Evolutionary conservation across 164 flowering plant species (phyloP), one percentile per base, ranked within the genome.

Genomic region (Aristolochia fimbriata): DNA sequence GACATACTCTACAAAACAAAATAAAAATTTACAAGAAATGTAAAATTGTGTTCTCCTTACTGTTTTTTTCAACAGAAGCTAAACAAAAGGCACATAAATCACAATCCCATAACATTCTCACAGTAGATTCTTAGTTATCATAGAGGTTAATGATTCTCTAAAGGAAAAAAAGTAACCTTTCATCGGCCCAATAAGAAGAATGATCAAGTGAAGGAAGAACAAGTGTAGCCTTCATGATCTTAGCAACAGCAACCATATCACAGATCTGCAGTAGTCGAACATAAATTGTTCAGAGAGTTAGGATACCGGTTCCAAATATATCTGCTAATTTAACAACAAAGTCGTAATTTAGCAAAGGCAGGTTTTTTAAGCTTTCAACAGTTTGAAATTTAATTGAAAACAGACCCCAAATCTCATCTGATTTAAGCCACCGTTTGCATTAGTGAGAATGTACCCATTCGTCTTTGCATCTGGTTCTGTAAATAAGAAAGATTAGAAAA

Each of bases 351-450:
- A 37, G 43, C 43, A 37, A 10, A 5, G 8, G 43, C 1, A 27
- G 30, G 5, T 27, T 37, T 10, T 37, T 37, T 37, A 37, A 37
- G 43, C 43, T 37, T 37, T 37, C 8, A 37, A 7, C 43, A 37
- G 9, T 37, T 37, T 37, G 15, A 22, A 11, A 13, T 3, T 22
- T 3, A 13, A 14, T 9, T 52, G 5, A 15, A 22, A 22, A 62
- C 97, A 77, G 78, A 93, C 99, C 97, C 99, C 99, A 81, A 94
- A 94, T 91, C 99, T 85, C 99, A 94, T 94, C 80, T 94, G 99
- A 71, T 94, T 94, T 74, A 94, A 74, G 69, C 99, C 99, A 54
- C 99, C 99, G 67, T 94, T 94, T 57, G 99, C 99, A 82, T 91
- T 94, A 57, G 84, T 76, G 64, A 94, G 81, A 71, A 94, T 76